Conservation (phyloP, 2,329 filamentous ascomycete genomes). For the Thelonectria blattea region DNA sequence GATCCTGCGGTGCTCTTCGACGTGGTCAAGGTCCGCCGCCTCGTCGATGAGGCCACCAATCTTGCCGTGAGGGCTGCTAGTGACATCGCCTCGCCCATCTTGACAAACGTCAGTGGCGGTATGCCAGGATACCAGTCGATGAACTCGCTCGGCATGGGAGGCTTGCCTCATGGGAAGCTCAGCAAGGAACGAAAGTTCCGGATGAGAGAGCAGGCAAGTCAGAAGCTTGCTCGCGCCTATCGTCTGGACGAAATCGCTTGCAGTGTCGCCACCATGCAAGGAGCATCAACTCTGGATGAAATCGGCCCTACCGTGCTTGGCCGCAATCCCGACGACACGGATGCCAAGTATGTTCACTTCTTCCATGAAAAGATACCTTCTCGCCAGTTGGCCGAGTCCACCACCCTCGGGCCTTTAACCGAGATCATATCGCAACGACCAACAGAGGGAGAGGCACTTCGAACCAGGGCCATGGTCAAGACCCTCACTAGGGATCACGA, state of each 20-base stretch:
- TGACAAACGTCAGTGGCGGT: slow-evolving; percentile 60
- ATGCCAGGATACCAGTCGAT: slow-evolving; percentile 30
- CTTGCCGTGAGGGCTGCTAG: slow-evolving; percentile 79
- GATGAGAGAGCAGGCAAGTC: slow-evolving; percentile 81
- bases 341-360: slow-evolving; percentile 89
- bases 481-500: slow-evolving; percentile 77
- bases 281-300: slow-evolving; percentile 76
- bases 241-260: slow-evolving; percentile 82
- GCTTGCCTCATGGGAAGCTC: slow-evolving; percentile 67
- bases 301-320: slow-evolving; percentile 76
- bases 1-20: slow-evolving; percentile 85
- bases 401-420: slow-evolving; percentile 69
- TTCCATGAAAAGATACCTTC: slow-evolving; percentile 90
- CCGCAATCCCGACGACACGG: slow-evolving; percentile 68
- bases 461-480: slow-evolving; percentile 76
- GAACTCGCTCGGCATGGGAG: slow-evolving; percentile 39
- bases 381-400: slow-evolving; percentile 73
- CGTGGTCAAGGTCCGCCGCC: slow-evolving; percentile 78
- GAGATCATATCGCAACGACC: slow-evolving; percentile 71
- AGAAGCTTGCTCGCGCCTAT: slow-evolving; percentile 79
- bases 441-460: slow-evolving; percentile 68
- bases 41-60: slow-evolving; percentile 80
- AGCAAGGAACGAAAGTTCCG: slow-evolving; percentile 78
- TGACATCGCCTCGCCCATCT: slow-evolving; percentile 69
- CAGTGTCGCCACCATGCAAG: slow-evolving; percentile 84